Conservation (phyloP, 2,329 filamentous ascomycete genomes). For the Arthroderma sp. region DNA sequence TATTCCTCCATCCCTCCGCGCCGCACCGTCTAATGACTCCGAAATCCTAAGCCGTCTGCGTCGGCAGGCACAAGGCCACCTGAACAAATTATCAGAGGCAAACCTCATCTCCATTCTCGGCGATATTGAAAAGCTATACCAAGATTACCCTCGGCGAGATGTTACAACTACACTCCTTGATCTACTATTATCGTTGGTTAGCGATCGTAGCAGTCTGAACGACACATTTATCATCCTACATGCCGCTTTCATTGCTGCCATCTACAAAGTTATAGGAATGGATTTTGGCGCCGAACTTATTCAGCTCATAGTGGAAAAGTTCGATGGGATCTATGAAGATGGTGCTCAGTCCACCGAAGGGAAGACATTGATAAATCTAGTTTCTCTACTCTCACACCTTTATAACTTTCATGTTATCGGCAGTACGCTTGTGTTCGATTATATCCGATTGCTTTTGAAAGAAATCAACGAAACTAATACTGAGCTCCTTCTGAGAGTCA, state of each 20-base stretch:
- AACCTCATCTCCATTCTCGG: conserved; percentile 74
- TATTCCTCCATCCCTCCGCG: conserved; percentile 71
- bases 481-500: conserved; percentile 71
- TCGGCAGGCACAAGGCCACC: conserved; percentile 70
- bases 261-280: conserved; percentile 75
- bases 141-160: conserved; percentile 70
- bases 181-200: conserved; percentile 63
- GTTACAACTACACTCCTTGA: conserved; percentile 72
- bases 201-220: conserved; percentile 61
- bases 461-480: conserved; percentile 75
- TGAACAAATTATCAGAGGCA: conserved; percentile 86
- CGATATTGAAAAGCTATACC: conserved; percentile 73
- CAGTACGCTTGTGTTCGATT: conserved; percentile 77
- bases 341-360: conserved; percentile 20
- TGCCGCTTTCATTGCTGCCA: conserved; percentile 74
- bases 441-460: conserved; percentile 62
- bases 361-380: conserved; percentile 61
- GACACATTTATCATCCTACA: conserved; percentile 87
- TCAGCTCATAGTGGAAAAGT: conserved; percentile 61
- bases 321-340: conserved; percentile 51
- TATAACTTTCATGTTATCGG: conserved; percentile 87
- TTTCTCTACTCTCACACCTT: conserved; percentile 70
- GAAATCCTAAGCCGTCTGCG: conserved; percentile 57
- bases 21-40: conserved; percentile 46
- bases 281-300: conserved; percentile 83